phyloP scores from a whole-genome alignment of 345 rosid genomes.

The Cochlearia excelsa region DNA sequence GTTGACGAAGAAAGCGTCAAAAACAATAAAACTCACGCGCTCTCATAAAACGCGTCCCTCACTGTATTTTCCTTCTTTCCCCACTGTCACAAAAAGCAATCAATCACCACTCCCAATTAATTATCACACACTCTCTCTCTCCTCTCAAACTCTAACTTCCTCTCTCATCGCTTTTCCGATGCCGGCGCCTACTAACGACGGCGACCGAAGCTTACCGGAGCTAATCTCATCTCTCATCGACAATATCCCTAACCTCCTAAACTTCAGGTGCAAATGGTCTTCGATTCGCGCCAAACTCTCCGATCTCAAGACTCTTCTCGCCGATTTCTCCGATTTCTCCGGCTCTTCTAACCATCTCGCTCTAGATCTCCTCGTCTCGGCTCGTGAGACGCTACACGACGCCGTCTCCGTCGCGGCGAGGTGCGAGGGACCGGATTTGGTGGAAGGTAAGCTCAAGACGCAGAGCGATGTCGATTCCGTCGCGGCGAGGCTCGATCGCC shows the following conservation, averaged over 20 bases:
- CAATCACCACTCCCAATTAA: constrained; percentile 8
- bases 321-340: constrained; percentile 55
- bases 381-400: constrained; percentile 31
- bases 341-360: constrained; percentile 49
- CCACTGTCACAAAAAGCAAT: constrained; percentile 26
- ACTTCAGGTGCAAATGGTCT: constrained; percentile 76
- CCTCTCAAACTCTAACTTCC: constrained; percentile 28
- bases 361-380: constrained; percentile 44
- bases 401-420: constrained; percentile 49
- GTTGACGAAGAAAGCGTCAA: too few species aligned
- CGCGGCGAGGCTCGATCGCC: constrained; percentile 32
- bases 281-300: constrained; percentile 56
- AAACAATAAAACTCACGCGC: neutral
- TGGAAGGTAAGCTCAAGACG: constrained; percentile 77
- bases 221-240: constrained; percentile 44
- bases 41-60: constrained; percentile 22
- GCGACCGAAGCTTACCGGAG: constrained; percentile 34
- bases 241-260: constrained; percentile 42
- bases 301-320: constrained; percentile 56
- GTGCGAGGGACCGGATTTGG: constrained; percentile 46
- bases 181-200: constrained; percentile 49
- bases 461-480: constrained; percentile 85
- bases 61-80: constrained; percentile 31
- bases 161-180: constrained; percentile 39
- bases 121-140: constrained; percentile 13